Evolutionary conservation across 345 rosid genomes (phyloP), one percentile per base, ranked within the genome.

Genomic region (Salix purpurea): DNA sequence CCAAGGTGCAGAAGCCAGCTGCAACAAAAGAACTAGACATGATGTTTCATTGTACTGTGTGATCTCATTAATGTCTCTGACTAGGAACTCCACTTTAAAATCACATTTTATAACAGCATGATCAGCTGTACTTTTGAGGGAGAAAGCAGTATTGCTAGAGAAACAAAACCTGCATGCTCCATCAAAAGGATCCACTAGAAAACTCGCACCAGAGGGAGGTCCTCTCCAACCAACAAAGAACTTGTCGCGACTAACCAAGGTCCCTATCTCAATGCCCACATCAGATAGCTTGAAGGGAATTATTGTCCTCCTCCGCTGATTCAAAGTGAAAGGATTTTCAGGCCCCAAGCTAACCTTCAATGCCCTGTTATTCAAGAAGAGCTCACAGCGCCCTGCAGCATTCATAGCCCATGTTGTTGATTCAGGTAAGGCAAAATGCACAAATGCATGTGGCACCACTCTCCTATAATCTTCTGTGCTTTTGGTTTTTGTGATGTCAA

Each of bases 371-470:
- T 86, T 68, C 12, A 92, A 73, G 69, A 79, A 71, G 56, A 95
- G 90, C 74, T 78, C 83, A 73, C 82, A 39, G 48, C 83, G 85
- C 58, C 82, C 84, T 1, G 94, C 91, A 77, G 87, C 85, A 67
- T 91, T 85, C 82, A 73, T 71, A 56, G 91, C 93, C 67, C 42
- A 76, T 68, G 52, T 65, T 68, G 84, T 84, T 34, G 94, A 82
- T 16, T 78, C 79, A 56, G 94, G 76, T 11, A 26, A 32, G 24
- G 93, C 89, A 81, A 95, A 95, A 88, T 95, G 99, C 50, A 92
- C 94, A 81, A 91, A 95, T 1, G 97, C 97, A 77, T 90, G 97
- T 11, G 96, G 97, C 81, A 79, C 92, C 70, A 95, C 94, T 82
- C 81, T 87, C 80, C 73, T 82, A 79, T 87, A 90, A 13, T 69